Percentiles rank a stretch among this genome's conserved stretches.
Evolutionary conservation across 1,284 basidiomycete species (phyloP).

Genomic region (Ustilago trichophora): DNA sequence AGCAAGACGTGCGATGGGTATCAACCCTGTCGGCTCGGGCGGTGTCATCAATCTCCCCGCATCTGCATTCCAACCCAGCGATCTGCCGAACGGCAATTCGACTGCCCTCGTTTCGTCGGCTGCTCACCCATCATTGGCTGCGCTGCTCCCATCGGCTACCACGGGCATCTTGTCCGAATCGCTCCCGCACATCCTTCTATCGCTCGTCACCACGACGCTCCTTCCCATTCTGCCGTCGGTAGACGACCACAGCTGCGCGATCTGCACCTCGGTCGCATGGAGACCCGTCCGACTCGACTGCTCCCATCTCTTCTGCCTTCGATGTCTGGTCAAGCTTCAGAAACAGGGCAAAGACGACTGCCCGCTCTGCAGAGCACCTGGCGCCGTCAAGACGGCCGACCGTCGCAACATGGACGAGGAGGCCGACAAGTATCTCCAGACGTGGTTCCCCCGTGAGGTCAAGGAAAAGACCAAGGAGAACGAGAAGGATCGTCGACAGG

Average conservation of each 20-base stretch:
- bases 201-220: conserved; percentile 83
- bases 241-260: conserved; percentile 74
- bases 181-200: conserved; percentile 81
- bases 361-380: conserved; percentile 75
- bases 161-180: conserved; percentile 59
- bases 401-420: conserved; percentile 77
- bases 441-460: conserved; percentile 91
- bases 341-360: conserved; percentile 81
- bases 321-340: conserved; percentile 93
- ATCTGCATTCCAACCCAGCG: conserved; percentile 22
- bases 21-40: conserved; percentile 36
- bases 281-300: conserved; percentile 78
- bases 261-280: conserved; percentile 68
- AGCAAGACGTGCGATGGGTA: conserved; percentile 30
- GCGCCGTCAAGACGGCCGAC: conserved; percentile 60
- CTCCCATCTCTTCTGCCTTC: conserved; percentile 88
- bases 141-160: conserved; percentile 53
- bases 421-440: conserved; percentile 83
- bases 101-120: conserved; percentile 41
- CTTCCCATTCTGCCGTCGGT: conserved; percentile 84
- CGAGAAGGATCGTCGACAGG: conserved; percentile 78
- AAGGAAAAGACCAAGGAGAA: conserved; percentile 80
- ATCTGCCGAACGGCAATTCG: conserved; percentile 7
- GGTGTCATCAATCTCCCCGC: conserved; percentile 31
- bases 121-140: conserved; percentile 55